A percentile compares a stretch with the other conserved stretches of the same genome.
phyloP scores from a whole-genome alignment of 1,284 basidiomycete species.

The Neonothopanus nambi region DNA sequence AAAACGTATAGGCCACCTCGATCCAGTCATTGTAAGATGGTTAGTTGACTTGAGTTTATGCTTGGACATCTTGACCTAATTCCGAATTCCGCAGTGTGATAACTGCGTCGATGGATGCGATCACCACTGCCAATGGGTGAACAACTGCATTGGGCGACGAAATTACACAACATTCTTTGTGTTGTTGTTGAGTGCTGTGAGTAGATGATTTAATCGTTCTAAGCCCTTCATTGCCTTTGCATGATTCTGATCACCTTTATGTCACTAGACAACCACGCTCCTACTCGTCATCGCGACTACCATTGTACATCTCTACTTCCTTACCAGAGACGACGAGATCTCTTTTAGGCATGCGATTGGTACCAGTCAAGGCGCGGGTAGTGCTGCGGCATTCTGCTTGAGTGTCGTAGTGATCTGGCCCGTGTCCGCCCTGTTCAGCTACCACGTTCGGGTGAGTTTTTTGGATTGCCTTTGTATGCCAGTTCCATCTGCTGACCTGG shows the following conservation, averaged over 20 bases:
- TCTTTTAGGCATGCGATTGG: constrained; percentile 59
- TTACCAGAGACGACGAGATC: constrained; percentile 51
- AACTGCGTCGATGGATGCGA: constrained; percentile 92
- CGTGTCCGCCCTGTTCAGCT: constrained; percentile 73
- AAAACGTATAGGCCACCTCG: constrained; percentile 87
- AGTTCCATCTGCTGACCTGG: constrained; percentile 13
- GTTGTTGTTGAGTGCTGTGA: constrained; percentile 71
- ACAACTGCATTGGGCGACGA: constrained; percentile 89
- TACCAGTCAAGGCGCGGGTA: constrained; percentile 57
- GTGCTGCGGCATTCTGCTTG: constrained; percentile 75
- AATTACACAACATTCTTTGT: constrained; percentile 91
- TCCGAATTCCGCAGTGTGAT: constrained; percentile 70
- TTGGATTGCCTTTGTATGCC: constrained; percentile 10
- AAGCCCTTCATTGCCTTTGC: too few relatives aligned
- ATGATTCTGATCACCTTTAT: constrained; percentile 17
- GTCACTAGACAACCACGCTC: constrained; percentile 60
- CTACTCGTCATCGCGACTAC: constrained; percentile 80
- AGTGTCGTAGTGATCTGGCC: constrained; percentile 78
- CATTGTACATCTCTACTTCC: constrained; percentile 75
- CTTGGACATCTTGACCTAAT: constrained; percentile 39
- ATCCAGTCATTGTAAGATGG: constrained; percentile 92
- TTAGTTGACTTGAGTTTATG: constrained; percentile 36
- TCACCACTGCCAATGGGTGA: constrained; percentile 94
- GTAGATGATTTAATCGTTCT: too few relatives aligned
- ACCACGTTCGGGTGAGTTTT: constrained; percentile 78